phyloP scores from a whole-genome alignment of 495 filamentous ascomycete genomes.

The Podospora pseudocomata region DNA sequence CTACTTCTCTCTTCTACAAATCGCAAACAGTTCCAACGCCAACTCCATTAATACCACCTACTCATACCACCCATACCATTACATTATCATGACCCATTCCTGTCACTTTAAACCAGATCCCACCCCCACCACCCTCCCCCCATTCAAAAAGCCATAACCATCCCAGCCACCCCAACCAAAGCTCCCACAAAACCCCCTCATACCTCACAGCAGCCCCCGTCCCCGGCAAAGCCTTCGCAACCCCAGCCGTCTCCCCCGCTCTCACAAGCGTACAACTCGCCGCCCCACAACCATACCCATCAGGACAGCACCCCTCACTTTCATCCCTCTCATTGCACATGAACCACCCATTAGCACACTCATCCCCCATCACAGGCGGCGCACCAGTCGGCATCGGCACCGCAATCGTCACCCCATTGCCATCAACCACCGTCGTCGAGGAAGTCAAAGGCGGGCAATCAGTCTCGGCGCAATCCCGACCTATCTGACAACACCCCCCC shows the following conservation, averaged over 20 bases:
- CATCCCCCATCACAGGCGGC: slow-evolving; percentile 33
- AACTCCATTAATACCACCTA: too few species aligned
- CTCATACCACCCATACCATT: too few species aligned
- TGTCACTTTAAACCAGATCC: too few species aligned
- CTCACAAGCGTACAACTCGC: slow-evolving; percentile 59
- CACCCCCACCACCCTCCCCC: neutral
- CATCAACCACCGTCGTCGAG: slow-evolving; percentile 57
- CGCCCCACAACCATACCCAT: slow-evolving; percentile 65
- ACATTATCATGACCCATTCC: too few species aligned
- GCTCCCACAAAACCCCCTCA: neutral
- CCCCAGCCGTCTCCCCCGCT: slow-evolving; percentile 46
- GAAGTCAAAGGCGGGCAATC: slow-evolving; percentile 48
- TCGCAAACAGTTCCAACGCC: too few species aligned
- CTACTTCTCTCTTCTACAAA: too few species aligned
- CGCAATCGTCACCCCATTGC: slow-evolving; percentile 64
- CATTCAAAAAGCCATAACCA: slow-evolving; percentile 4
- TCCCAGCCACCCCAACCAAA: slow-evolving; percentile 5
- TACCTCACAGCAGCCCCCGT: neutral
- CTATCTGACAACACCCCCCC: slow-evolving; percentile 67
- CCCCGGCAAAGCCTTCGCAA: slow-evolving; percentile 56
- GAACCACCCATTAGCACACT: slow-evolving; percentile 76
- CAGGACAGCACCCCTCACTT: slow-evolving; percentile 76
- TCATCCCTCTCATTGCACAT: slow-evolving; percentile 52
- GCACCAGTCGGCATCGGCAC: slow-evolving; percentile 48
- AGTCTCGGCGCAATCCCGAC: slow-evolving; percentile 66